These are phyloP conservation scores for Blepharisma stoltei DNA, from an alignment of 73 alveolate genomes.

Conservation along the genomic window DNA sequence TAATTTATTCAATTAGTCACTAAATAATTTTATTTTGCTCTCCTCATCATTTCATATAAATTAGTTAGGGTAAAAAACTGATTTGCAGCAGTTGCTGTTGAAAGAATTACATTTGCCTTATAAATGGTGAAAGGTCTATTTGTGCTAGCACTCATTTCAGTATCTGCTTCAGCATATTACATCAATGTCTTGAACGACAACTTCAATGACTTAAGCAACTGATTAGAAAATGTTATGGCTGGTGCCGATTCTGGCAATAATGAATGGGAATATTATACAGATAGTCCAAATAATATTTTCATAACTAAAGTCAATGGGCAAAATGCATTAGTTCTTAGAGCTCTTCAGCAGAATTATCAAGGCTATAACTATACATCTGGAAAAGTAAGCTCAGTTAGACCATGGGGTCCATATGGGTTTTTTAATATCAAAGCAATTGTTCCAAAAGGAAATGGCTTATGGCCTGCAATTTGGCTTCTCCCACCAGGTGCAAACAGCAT, in stretches of 20 bases:
- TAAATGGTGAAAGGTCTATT: too few relatives aligned
- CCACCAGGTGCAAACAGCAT: not conserved
- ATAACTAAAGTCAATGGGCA: not conserved
- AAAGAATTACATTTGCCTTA: too few relatives aligned
- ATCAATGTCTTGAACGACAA: too few relatives aligned
- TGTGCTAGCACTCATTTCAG: too few relatives aligned
- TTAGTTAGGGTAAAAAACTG: too few relatives aligned
- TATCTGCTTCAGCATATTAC: too few relatives aligned
- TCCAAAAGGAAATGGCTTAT: slow-evolving; percentile 32
- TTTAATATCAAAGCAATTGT: slow-evolving; percentile 12
- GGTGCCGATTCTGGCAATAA: slow-evolving; percentile 13
- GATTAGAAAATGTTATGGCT: too few relatives aligned
- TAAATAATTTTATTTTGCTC: too few relatives aligned
- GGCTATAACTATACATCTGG: slow-evolving; percentile 32
- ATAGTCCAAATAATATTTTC: slow-evolving; percentile 3
- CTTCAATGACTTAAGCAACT: too few relatives aligned
- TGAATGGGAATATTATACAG: slow-evolving; percentile 27
- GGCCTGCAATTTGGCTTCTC: slow-evolving; percentile 37
- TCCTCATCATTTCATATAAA: too few relatives aligned
- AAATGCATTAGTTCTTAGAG: slow-evolving; percentile 20
- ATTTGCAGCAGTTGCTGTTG: too few relatives aligned
- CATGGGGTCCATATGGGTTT: slow-evolving; percentile 33
- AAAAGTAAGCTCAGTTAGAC: not conserved
- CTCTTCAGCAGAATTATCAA: slow-evolving; percentile 7
- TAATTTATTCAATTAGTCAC: too few relatives aligned